Percentiles rank a stretch among this genome's conserved stretches.
These are phyloP conservation scores for Peterozyma xylosa DNA, from an alignment of 805 yeast species.

Conservation along the genomic window DNA sequence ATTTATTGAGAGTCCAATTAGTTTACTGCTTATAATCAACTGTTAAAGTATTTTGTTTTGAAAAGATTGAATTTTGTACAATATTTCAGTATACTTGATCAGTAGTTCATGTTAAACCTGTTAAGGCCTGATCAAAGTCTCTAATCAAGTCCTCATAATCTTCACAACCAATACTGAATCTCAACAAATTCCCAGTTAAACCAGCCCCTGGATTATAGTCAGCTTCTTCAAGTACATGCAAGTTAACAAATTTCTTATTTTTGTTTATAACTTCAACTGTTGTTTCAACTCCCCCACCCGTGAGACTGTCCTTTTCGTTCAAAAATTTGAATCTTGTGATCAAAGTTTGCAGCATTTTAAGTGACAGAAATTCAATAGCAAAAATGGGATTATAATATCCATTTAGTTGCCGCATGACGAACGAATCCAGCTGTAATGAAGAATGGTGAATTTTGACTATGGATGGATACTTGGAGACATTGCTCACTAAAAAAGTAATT, in stretches of 20 bases:
- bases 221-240: constrained; percentile 7
- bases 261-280: constrained; percentile 37
- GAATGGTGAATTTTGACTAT: constrained; percentile 35
- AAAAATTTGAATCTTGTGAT: constrained; percentile 40
- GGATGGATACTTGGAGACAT: constrained; percentile 23
- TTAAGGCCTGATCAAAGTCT: constrained; percentile 35
- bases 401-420: constrained; percentile 31
- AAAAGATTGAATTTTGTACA: not conserved
- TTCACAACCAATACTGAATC: constrained; percentile 49
- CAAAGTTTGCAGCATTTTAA: constrained; percentile 28
- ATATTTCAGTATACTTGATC: not conserved
- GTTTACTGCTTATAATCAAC: not conserved
- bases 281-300: constrained; percentile 43
- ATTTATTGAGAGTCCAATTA: constrained; percentile 11
- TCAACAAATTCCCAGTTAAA: constrained; percentile 24
- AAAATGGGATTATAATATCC: constrained; percentile 41
- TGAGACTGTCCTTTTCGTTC: constrained; percentile 38
- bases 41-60: not conserved
- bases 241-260: constrained; percentile 20
- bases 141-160: constrained; percentile 41
- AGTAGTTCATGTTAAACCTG: constrained; percentile 7
- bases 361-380: constrained; percentile 29
- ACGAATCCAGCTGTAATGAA: constrained; percentile 35
- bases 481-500: constrained; percentile 28
- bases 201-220: constrained; percentile 10